Percentiles rank a stretch among this genome's conserved stretches.
phyloP scores from a whole-genome alignment of 2,329 filamentous ascomycete species.

The Kalaharituber pfeilii region DNA sequence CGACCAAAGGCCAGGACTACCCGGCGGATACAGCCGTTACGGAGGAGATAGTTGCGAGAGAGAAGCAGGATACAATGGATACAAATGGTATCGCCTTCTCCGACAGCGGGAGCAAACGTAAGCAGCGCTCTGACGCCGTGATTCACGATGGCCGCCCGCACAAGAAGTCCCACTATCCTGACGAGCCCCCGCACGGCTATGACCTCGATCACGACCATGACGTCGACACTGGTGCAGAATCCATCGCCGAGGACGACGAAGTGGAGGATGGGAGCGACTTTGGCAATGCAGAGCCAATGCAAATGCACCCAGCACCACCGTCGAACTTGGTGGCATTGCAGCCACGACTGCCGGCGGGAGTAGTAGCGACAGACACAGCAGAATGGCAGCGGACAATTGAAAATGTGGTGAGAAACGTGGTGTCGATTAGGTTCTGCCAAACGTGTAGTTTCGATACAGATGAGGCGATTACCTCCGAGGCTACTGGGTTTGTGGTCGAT shows the following conservation, averaged over 20 bases:
- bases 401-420: slow-evolving; percentile 81
- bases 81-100: too few relatives aligned
- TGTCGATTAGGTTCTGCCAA: slow-evolving; percentile 98
- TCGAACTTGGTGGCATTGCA: background rate
- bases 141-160: background rate
- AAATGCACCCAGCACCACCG: background rate
- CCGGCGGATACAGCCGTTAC: too few relatives aligned
- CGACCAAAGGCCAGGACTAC: too few relatives aligned
- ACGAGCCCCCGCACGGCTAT: background rate
- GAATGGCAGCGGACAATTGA: slow-evolving; percentile 97
- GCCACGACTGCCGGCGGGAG: slow-evolving; percentile 25
- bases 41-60: too few relatives aligned
- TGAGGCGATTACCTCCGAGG: slow-evolving; percentile 77
- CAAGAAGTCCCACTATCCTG: background rate
- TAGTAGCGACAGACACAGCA: slow-evolving; percentile 43
- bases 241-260: background rate
- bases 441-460: slow-evolving; percentile 98
- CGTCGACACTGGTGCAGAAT: background rate
- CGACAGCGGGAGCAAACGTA: background rate
- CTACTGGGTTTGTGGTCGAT: slow-evolving; percentile 94
- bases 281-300: background rate
- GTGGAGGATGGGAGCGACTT: background rate
- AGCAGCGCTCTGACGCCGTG: background rate
- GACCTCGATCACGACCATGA: background rate
- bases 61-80: too few relatives aligned